phyloP scores from a whole-genome alignment of 768 basidiomycete species.

The Russula virescens region DNA sequence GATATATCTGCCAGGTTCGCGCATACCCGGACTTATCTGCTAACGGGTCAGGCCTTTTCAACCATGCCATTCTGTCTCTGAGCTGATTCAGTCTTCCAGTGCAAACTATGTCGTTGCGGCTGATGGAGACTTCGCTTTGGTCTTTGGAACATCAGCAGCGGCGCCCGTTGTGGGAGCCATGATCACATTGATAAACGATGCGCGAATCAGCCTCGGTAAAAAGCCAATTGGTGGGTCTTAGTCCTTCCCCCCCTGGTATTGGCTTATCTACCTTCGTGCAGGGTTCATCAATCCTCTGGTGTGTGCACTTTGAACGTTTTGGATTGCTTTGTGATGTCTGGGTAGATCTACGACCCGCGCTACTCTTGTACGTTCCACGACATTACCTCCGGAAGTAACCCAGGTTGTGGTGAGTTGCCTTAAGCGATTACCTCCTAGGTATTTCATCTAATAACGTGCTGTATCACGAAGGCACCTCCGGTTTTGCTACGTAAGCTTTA shows the following conservation, averaged over 20 bases:
- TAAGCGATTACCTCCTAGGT: neutral
- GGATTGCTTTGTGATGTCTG: neutral
- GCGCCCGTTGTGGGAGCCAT: slow-evolving; percentile 33
- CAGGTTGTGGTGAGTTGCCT: slow-evolving; percentile 11
- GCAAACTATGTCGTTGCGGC: slow-evolving; percentile 19
- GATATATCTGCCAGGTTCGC: slow-evolving; percentile 23
- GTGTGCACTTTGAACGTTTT: neutral
- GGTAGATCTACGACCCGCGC: neutral
- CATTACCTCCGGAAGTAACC: slow-evolving; percentile 12
- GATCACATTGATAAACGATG: slow-evolving; percentile 36
- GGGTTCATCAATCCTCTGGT: slow-evolving; percentile 14
- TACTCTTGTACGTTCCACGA: neutral
- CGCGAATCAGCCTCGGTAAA: slow-evolving; percentile 32
- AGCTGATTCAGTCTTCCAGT: neutral
- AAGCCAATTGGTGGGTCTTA: neutral
- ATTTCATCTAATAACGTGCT: neutral
- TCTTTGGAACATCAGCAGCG: slow-evolving; percentile 36
- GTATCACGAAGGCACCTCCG: slow-evolving; percentile 1
- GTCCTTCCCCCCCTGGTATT: neutral
- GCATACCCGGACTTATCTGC: slow-evolving; percentile 33
- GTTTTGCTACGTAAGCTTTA: slow-evolving; percentile 11
- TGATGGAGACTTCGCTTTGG: slow-evolving; percentile 27
- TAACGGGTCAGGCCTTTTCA: slow-evolving; percentile 28
- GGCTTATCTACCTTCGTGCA: neutral
- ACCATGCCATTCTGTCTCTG: neutral